These are phyloP conservation scores for Colletotrichum navitas DNA, from an alignment of 2,329 filamentous ascomycete genomes.

Conservation along the genomic window DNA sequence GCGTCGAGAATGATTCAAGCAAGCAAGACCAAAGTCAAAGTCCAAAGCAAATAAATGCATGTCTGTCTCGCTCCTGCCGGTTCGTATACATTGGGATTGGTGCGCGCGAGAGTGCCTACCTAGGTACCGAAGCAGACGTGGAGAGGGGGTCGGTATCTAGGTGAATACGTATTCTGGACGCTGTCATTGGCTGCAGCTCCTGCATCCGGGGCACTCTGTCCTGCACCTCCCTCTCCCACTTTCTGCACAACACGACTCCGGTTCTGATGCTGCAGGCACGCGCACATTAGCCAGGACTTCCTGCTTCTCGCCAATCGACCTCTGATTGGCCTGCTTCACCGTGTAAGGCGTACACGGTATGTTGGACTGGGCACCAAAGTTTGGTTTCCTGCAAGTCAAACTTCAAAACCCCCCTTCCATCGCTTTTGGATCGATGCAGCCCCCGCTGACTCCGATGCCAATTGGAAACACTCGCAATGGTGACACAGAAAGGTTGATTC, in stretches of 20 bases:
- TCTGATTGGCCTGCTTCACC: constrained; percentile 14
- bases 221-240: constrained; percentile 14
- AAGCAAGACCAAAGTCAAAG: background rate
- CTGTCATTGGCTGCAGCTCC: constrained; percentile 18
- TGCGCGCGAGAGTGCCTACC: constrained; percentile 15
- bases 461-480: background rate
- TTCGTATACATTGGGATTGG: constrained; percentile 20
- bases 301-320: background rate
- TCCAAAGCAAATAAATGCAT: background rate
- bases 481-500: constrained; percentile 16
- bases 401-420: background rate
- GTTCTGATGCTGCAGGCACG: constrained; percentile 22
- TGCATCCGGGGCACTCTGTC: constrained; percentile 11
- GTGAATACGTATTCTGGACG: background rate
- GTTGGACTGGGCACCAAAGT: constrained; percentile 5
- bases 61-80: constrained; percentile 18
- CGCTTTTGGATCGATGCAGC: constrained; percentile 1
- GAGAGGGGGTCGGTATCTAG: constrained; percentile 10
- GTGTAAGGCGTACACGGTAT: constrained; percentile 13
- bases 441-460: background rate
- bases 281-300: background rate
- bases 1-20: background rate
- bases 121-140: constrained; percentile 18
- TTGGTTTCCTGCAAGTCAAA: constrained; percentile 22
- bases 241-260: constrained; percentile 40